Conservation (phyloP, 768 basidiomycete species). For the Podaxis pistillaris region DNA sequence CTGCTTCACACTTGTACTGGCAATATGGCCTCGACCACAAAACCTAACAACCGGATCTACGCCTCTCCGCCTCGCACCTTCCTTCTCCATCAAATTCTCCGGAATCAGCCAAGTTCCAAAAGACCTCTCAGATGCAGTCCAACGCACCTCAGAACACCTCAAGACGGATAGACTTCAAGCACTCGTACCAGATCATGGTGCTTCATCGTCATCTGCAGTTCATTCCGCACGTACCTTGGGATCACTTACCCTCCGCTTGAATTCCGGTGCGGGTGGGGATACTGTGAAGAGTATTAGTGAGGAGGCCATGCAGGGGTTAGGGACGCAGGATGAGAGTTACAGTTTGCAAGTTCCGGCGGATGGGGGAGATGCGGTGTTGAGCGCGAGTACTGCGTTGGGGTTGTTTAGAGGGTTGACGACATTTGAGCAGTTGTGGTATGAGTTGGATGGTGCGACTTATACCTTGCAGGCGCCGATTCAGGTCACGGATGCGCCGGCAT, state of each 20-base stretch:
- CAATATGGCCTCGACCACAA: conserved; percentile 49
- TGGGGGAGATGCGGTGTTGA: conserved; percentile 52
- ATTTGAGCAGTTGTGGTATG: conserved; percentile 71
- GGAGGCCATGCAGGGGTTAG: conserved; percentile 50
- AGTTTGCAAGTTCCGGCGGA: conserved; percentile 51
- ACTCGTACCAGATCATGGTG: conserved; percentile 59
- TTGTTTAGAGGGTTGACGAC: conserved; percentile 74
- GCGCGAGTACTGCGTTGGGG: conserved; percentile 64
- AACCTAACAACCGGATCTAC: conserved; percentile 41
- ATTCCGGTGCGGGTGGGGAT: conserved; percentile 17
- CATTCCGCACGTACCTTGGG: conserved; percentile 38
- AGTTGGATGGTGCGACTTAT: conserved; percentile 53
- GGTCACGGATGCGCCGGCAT: conserved; percentile 60
- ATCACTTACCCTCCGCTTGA: conserved; percentile 43
- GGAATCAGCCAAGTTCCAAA: conserved; percentile 35
- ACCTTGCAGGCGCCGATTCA: conserved; percentile 53
- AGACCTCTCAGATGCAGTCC: conserved; percentile 59
- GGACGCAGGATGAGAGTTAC: conserved; percentile 57
- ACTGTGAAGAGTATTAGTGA: conserved; percentile 44
- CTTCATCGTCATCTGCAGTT: conserved; percentile 39
- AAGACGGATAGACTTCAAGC: conserved; percentile 55
- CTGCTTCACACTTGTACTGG: conserved; percentile 20
- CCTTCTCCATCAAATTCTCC: conserved; percentile 50
- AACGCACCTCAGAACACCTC: conserved; percentile 43
- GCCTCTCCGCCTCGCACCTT: conserved; percentile 43